These are phyloP conservation scores for Aspergillus fumigatiaffinis DNA, from an alignment of 2,329 filamentous ascomycete genomes.

Conservation along the genomic window DNA sequence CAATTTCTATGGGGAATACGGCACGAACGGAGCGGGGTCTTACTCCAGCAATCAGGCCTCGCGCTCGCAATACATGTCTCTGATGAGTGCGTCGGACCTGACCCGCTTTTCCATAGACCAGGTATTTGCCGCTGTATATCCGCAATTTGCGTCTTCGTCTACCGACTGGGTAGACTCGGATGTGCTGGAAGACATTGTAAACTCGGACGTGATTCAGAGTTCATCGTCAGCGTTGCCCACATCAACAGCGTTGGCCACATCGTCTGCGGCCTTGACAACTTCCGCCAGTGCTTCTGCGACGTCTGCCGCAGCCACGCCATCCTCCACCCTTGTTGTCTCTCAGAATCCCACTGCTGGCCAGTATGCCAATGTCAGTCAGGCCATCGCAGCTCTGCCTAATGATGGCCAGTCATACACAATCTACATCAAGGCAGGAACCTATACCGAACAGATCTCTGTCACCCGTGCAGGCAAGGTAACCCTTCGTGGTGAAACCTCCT, in stretches of 20 bases:
- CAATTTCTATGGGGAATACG: slow-evolving; percentile 42
- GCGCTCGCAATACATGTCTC: slow-evolving; percentile 33
- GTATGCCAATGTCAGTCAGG: slow-evolving; percentile 42
- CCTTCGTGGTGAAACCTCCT: slow-evolving; percentile 31
- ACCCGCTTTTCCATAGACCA: slow-evolving; percentile 32
- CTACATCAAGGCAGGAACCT: slow-evolving; percentile 39
- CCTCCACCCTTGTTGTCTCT: slow-evolving; percentile 31
- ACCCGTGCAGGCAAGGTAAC: slow-evolving; percentile 40
- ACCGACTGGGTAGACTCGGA: slow-evolving; percentile 37
- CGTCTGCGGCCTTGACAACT: slow-evolving; percentile 12
- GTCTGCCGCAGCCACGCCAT: slow-evolving; percentile 13
- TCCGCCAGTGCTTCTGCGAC: slow-evolving; percentile 10
- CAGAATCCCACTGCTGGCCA: slow-evolving; percentile 32
- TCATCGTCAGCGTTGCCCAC: slow-evolving; percentile 7
- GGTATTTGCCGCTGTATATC: slow-evolving; percentile 35
- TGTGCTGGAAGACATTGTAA: slow-evolving; percentile 31
- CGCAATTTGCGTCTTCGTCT: slow-evolving; percentile 29
- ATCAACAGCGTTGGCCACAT: not conserved
- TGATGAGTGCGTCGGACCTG: slow-evolving; percentile 32
- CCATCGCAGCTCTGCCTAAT: slow-evolving; percentile 43
- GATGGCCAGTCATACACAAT: slow-evolving; percentile 41
- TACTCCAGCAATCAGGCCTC: slow-evolving; percentile 35
- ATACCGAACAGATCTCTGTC: slow-evolving; percentile 41
- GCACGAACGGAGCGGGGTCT: slow-evolving; percentile 39
- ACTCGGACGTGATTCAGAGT: slow-evolving; percentile 24